Percentiles rank a stretch among this genome's conserved stretches.
These are phyloP conservation scores for Pelargonium nanum DNA, from an alignment of 345 rosid genomes.

Conservation along the genomic window DNA sequence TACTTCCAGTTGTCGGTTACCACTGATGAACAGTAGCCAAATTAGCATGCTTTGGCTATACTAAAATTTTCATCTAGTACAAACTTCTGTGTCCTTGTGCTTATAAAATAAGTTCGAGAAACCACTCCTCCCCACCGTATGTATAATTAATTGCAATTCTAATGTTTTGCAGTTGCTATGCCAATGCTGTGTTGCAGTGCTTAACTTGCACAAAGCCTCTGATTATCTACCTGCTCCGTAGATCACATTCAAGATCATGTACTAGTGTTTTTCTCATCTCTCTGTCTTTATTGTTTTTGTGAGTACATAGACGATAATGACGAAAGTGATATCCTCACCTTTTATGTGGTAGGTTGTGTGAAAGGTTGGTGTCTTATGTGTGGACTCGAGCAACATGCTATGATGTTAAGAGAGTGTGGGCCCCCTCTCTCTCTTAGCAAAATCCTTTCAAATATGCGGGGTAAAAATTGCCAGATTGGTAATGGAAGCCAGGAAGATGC, in stretches of 20 bases:
- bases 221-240: constrained; percentile 50
- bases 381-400: constrained; percentile 76
- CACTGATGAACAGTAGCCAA: background rate
- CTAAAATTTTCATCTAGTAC: no score
- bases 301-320: background rate
- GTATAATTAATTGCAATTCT: background rate
- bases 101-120: background rate
- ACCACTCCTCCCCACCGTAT: background rate
- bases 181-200: constrained; percentile 80
- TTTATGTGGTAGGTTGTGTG: constrained; percentile 38
- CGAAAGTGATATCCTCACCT: background rate
- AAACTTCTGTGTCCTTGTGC: background rate
- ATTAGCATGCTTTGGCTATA: background rate
- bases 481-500: constrained; percentile 91
- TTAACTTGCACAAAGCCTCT: constrained; percentile 78
- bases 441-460: constrained; percentile 54
- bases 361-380: constrained; percentile 81
- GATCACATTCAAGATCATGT: constrained; percentile 75
- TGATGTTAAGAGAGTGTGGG: constrained; percentile 58
- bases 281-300: no score
- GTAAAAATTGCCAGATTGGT: constrained; percentile 62
- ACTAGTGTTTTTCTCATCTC: constrained; percentile 15
- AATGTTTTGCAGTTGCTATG: constrained; percentile 61
- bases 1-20: background rate
- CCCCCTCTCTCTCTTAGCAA: constrained; percentile 63